Conservation (phyloP, 2,329 filamentous ascomycete genomes). For the Trichophyton mentagrophytes region DNA sequence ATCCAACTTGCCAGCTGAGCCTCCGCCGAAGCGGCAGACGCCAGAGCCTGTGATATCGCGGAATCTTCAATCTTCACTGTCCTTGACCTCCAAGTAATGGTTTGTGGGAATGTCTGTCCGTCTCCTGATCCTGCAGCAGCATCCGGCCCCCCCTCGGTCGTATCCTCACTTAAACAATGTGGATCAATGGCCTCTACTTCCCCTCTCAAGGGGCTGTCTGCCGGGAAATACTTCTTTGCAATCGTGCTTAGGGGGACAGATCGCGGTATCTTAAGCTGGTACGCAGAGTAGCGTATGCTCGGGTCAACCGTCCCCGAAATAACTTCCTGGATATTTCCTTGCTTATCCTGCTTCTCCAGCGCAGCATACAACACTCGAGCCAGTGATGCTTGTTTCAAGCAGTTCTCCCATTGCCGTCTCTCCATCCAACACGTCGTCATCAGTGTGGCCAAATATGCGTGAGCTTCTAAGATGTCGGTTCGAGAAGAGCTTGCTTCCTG, state of each 20-base stretch:
- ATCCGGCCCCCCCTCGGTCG: conserved; percentile 28
- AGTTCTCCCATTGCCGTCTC: conserved; percentile 71
- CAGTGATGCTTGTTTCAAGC: conserved; percentile 61
- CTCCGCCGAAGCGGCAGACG: conserved; percentile 49
- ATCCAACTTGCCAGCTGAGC: conserved; percentile 38
- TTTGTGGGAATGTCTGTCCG: conserved; percentile 48
- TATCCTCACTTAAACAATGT: conserved; percentile 50
- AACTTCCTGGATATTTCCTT: conserved; percentile 74
- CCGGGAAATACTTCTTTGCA: conserved; percentile 64
- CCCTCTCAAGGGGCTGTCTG: conserved; percentile 46
- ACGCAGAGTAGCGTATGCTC: conserved; percentile 86
- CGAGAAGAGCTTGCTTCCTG: conserved; percentile 52
- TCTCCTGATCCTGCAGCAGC: conserved; percentile 34
- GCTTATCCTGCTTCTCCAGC: conserved; percentile 50
- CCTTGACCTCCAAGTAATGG: conserved; percentile 72
- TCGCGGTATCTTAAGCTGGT: conserved; percentile 76
- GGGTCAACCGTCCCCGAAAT: conserved; percentile 79
- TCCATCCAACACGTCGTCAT: conserved; percentile 71
- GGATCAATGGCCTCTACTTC: conserved; percentile 60
- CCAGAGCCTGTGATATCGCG: conserved; percentile 74
- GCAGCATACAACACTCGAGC: conserved; percentile 73
- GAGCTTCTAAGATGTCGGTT: conserved; percentile 68
- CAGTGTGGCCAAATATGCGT: conserved; percentile 67
- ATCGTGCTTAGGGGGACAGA: conserved; percentile 71
- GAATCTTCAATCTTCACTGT: conserved; percentile 86